A percentile compares a stretch with the other conserved stretches of the same genome.
Evolutionary conservation across 2,329 filamentous ascomycete genomes (phyloP).

Genomic region (Ceratocystis cacaofunesta): DNA sequence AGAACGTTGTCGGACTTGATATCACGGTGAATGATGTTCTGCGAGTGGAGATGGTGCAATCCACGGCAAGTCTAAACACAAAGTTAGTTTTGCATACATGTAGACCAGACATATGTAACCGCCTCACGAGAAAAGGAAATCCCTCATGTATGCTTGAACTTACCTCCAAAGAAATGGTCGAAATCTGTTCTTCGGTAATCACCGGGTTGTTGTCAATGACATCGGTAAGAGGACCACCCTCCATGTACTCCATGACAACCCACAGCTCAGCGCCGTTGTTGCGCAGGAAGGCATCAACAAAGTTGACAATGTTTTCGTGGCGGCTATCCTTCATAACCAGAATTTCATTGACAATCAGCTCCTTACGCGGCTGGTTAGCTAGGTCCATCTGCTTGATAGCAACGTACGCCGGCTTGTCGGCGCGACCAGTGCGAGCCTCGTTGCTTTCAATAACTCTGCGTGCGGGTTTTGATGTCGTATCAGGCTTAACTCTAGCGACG

Average conservation of each 20-base stretch:
- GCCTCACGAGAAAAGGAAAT: background rate
- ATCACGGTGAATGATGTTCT: conserved; percentile 96
- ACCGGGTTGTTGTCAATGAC: conserved; percentile 95
- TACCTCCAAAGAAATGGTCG: conserved; percentile 93
- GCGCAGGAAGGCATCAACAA: conserved; percentile 87
- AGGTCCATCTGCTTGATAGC: conserved; percentile 99
- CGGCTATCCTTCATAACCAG: conserved; percentile 99
- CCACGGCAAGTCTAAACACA: conserved; percentile 72
- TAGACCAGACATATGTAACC: conserved; percentile 14
- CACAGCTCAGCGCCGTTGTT: conserved; percentile 93
- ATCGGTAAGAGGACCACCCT: conserved; percentile 91
- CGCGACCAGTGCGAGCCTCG: conserved; percentile 40
- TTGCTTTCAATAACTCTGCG: conserved; percentile 64
- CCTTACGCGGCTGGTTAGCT: conserved; percentile 90
- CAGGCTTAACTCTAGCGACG: conserved; percentile 87
- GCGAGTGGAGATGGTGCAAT: conserved; percentile 80
- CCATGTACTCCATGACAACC: conserved; percentile 99
- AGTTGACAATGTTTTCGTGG: conserved; percentile 98
- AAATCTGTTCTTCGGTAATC: conserved; percentile 93
- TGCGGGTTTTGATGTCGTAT: conserved; percentile 65
- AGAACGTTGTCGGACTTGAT: conserved; percentile 99
- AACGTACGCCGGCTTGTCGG: conserved; percentile 49
- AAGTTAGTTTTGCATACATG: conserved; percentile 11
- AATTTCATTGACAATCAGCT: conserved; percentile 97
- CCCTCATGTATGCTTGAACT: conserved; percentile 14